Base-by-base conservation (phyloP, 331 rosid genomes). In the Spiraea crenata region DNA sequence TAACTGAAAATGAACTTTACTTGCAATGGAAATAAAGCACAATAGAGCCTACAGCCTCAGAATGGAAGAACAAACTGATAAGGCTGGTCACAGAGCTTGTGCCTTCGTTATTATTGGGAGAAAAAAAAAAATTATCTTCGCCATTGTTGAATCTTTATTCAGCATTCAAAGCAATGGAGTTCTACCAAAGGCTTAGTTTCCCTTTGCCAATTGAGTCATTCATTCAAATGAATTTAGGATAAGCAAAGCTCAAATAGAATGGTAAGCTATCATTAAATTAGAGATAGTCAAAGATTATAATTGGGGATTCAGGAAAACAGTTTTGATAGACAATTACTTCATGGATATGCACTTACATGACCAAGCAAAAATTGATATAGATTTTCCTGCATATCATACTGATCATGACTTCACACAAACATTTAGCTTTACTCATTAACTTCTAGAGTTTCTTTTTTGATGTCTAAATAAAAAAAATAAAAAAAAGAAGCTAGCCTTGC, bases 181-280 rank as follows among this genome's bases (percentile, higher is more conserved):
- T 58, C 44, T 58, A 37, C 64, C 19, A 14, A 35, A 13, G 44
- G 44, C 19, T 37, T 35, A 7, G 40, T 58, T 35, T 35, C 15
- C 3, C 4, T 58, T 35, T 58, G 64, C 42, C 10, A 58, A 58
- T 14, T 1, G 2, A 35, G 62, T 57, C 9, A 9, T 6, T 25
- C 16, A 57, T 57, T 13, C 14, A 44, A 6, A 13, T 58, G 39
- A 13, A 58, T 1, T 58, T 58, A 34, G 0, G 64, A 58, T n/a
- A 2, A 60, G 16, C 46, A 39, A 38, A 38, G 65, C 45, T 60
- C 46, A 35, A 37, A 58, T 44, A 58, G n/a, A 46, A 25, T 15
- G 64, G 31, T 39, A 40, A 3, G 15, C 7, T 34, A 57, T 57
- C 84, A 73, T 92, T 92, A 57, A 57, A 57, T 57, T 57, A 57